These are phyloP conservation scores for Verbascum thapsus DNA, from an alignment of 257 asterid species.

Conservation along the genomic window DNA sequence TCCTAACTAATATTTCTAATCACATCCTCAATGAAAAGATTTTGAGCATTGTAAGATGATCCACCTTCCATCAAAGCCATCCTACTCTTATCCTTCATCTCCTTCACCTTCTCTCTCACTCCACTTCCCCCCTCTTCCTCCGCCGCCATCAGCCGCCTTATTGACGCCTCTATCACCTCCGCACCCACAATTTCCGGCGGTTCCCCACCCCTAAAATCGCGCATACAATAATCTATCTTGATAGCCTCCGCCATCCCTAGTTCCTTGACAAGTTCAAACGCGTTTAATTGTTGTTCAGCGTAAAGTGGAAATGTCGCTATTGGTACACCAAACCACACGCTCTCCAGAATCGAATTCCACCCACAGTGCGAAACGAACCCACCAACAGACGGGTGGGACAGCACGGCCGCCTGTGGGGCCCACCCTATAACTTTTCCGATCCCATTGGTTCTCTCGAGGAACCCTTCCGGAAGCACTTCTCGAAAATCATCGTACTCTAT, in stretches of 20 bases:
- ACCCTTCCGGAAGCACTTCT: conserved; percentile 52
- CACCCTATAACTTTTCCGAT: conserved; percentile 53
- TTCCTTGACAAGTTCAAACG: conserved; percentile 48
- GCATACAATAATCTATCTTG: conserved; percentile 35
- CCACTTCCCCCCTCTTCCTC: conserved; percentile 25
- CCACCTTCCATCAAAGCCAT: conserved; percentile 51
- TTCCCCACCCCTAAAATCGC: conserved; percentile 6
- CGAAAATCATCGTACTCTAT: conserved; percentile 31
- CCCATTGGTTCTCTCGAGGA: conserved; percentile 44
- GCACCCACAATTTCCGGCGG: conserved; percentile 39
- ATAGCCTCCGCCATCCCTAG: conserved; percentile 45
- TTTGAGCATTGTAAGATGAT: conserved; percentile 45
- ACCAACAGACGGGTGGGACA: conserved; percentile 51
- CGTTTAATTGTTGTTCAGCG: conserved; percentile 57
- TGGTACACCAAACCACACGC: conserved; percentile 63
- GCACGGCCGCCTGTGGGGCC: conserved; percentile 52
- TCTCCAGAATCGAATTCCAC: conserved; percentile 57
- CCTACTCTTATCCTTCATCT: conserved; percentile 46
- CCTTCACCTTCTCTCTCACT: conserved; percentile 47
- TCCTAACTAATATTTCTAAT: conserved; percentile 24
- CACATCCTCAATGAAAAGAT: conserved; percentile 41
- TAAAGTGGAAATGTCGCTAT: conserved; percentile 47
- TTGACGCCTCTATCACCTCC: conserved; percentile 42
- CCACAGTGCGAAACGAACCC: conserved; percentile 63
- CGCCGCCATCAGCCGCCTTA: conserved; percentile 41